These are phyloP conservation scores for Bothriochloa decipiens DNA, from an alignment of 176 grass and related monocot species.

Conservation along the genomic window DNA sequence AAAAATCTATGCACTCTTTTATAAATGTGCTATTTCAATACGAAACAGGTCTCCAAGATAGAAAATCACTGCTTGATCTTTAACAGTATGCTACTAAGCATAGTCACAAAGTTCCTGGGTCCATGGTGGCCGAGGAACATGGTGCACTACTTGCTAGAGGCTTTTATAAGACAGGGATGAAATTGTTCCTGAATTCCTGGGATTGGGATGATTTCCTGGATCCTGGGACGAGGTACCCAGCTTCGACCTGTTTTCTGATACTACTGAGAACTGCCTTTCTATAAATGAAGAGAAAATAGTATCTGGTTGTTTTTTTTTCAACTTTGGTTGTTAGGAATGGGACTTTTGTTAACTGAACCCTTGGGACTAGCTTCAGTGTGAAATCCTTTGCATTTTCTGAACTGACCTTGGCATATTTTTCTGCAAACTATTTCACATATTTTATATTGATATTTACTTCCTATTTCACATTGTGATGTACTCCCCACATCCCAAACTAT, in stretches of 20 bases:
- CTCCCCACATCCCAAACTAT: background rate
- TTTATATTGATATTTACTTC: background rate
- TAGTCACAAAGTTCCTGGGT: too few species aligned
- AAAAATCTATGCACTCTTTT: too few species aligned
- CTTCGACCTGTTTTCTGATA: background rate
- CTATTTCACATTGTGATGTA: conserved; percentile 1
- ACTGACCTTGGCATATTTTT: background rate
- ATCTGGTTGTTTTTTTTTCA: background rate
- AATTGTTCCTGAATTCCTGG: background rate
- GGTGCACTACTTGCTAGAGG: background rate
- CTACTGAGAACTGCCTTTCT: background rate
- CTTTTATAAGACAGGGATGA: background rate
- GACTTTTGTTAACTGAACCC: background rate
- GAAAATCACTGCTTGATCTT: background rate
- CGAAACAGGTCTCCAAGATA: too few species aligned
- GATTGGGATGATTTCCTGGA: too few species aligned
- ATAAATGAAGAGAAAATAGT: background rate
- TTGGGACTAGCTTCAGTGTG: background rate
- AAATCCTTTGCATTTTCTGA: background rate
- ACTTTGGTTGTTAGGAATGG: background rate
- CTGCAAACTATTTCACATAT: background rate
- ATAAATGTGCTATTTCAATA: too few species aligned
- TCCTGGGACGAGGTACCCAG: too few species aligned
- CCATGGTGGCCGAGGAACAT: too few species aligned
- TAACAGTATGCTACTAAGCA: background rate